Conservation (phyloP, 164 flowering plant species). For the Macadamia tetraphylla region DNA sequence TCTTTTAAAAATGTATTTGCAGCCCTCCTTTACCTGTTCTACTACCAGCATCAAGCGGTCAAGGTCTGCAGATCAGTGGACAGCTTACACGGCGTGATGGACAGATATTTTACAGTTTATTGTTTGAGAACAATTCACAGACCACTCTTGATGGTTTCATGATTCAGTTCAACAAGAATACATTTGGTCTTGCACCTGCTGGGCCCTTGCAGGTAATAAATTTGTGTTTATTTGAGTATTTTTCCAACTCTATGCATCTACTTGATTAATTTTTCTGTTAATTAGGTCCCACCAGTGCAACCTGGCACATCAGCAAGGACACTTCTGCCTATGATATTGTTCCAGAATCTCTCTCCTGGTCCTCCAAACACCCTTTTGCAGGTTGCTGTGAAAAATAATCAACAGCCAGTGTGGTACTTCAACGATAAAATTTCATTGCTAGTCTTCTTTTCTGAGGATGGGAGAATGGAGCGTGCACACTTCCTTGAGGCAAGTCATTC, state of each 20-base stretch:
- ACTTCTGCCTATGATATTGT: slow-evolving; percentile 84
- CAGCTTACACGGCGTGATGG: slow-evolving; percentile 73
- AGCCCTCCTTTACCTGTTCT: slow-evolving; percentile 87
- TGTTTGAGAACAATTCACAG: slow-evolving; percentile 82
- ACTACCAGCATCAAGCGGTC: slow-evolving; percentile 75
- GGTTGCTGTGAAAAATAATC: slow-evolving; percentile 92
- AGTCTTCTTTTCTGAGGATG: slow-evolving; percentile 77
- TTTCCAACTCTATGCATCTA: neutral
- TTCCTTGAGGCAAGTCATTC: slow-evolving; percentile 74
- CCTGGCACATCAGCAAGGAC: slow-evolving; percentile 75
- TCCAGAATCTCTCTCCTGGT: slow-evolving; percentile 78
- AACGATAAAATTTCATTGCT: slow-evolving; percentile 64
- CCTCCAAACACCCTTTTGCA: slow-evolving; percentile 85
- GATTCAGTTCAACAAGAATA: slow-evolving; percentile 98
- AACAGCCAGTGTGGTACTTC: slow-evolving; percentile 99
- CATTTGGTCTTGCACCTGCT: slow-evolving; percentile 93
- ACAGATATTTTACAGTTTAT: slow-evolving; percentile 80
- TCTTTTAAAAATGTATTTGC: slow-evolving; percentile 20
- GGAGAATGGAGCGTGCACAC: slow-evolving; percentile 81
- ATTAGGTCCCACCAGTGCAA: slow-evolving; percentile 77
- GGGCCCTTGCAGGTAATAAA: slow-evolving; percentile 72
- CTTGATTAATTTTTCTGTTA: slow-evolving; percentile 2
- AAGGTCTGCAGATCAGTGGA: slow-evolving; percentile 91
- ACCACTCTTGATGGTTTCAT: slow-evolving; percentile 85
- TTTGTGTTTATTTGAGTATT: neutral